Evolutionary conservation across 495 filamentous ascomycete genomes (phyloP).

Genomic region (Poronia punctata): DNA sequence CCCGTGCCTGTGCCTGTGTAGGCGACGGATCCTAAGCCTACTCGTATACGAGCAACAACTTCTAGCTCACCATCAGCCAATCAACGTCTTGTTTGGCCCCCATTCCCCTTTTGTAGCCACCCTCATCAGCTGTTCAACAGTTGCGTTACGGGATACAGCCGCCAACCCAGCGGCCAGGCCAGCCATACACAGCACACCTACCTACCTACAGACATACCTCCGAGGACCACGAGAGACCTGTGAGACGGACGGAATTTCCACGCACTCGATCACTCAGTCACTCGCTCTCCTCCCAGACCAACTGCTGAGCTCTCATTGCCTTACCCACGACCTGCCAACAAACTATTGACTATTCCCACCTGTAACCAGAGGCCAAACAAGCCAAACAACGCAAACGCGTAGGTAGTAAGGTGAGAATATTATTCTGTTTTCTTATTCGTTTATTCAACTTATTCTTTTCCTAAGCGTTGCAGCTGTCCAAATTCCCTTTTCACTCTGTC

Average conservation of each 20-base stretch:
- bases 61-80: too few relatives aligned
- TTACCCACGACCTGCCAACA: slow-evolving; percentile 13
- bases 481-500: slow-evolving; percentile 1
- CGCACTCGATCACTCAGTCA: slow-evolving; percentile 10
- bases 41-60: too few relatives aligned
- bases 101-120: too few relatives aligned
- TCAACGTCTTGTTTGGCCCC: too few relatives aligned
- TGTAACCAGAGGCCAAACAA: slow-evolving; percentile 15
- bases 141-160: too few relatives aligned
- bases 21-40: too few relatives aligned
- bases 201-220: slow-evolving; percentile 8
- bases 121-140: too few relatives aligned
- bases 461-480: slow-evolving; percentile 6
- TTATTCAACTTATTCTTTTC: background rate
- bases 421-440: too few relatives aligned
- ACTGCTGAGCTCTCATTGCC: slow-evolving; percentile 15
- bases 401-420: slow-evolving; percentile 12
- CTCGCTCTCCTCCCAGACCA: slow-evolving; percentile 16
- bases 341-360: slow-evolving; percentile 14
- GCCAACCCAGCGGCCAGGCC: slow-evolving; percentile 8
- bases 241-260: slow-evolving; percentile 9
- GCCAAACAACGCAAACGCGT: slow-evolving; percentile 12
- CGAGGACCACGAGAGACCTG: too few relatives aligned
- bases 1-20: too few relatives aligned
- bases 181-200: slow-evolving; percentile 6